These are phyloP conservation scores for Jasminum sambac DNA, from an alignment of 257 asterid species.

Conservation along the genomic window DNA sequence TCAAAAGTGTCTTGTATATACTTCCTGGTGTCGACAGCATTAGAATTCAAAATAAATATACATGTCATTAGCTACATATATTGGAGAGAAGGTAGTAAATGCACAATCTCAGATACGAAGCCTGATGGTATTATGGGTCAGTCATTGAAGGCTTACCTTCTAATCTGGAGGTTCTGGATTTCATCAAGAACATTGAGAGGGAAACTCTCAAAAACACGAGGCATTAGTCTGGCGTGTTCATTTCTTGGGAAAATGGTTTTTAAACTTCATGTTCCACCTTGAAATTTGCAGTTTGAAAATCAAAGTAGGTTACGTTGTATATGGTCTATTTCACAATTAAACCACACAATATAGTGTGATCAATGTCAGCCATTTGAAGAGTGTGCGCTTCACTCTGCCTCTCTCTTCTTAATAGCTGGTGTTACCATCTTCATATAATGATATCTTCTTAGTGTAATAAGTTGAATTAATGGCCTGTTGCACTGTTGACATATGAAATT, in stretches of 20 bases:
- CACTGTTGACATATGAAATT: background rate
- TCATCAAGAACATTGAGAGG: background rate
- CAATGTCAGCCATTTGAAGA: background rate
- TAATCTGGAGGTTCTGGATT: background rate
- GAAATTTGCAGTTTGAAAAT: background rate
- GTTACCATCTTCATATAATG: background rate
- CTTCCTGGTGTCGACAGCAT: background rate
- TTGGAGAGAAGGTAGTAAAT: background rate
- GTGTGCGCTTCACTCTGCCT: background rate
- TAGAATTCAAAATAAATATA: background rate
- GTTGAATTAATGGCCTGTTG: background rate
- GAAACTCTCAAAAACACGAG: background rate
- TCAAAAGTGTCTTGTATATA: background rate
- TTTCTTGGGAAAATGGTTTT: background rate
- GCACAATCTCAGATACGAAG: background rate
- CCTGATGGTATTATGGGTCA: background rate
- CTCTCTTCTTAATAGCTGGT: background rate
- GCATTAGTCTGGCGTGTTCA: background rate
- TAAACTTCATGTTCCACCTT: background rate
- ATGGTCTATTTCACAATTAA: background rate
- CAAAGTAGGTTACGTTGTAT: background rate
- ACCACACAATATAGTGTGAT: background rate
- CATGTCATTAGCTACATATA: background rate
- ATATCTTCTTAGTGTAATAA: background rate
- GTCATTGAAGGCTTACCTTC: background rate